Conservation (phyloP, 768 basidiomycete genomes). For the Pleurotus citrinopileatus region DNA sequence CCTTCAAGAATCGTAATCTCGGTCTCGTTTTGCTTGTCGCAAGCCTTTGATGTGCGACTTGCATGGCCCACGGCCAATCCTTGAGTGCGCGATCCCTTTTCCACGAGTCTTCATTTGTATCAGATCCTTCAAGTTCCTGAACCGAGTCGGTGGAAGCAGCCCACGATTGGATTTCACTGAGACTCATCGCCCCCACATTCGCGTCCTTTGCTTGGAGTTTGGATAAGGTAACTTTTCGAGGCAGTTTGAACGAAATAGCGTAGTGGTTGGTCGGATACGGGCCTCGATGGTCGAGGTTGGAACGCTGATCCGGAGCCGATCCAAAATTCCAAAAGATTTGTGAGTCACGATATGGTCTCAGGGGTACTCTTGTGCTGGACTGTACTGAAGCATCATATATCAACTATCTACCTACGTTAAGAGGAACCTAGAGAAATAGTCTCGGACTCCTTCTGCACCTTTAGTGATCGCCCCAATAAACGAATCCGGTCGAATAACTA, state of each 20-base stretch:
- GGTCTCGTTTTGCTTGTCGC: constrained; percentile 51
- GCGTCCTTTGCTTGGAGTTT: constrained; percentile 51
- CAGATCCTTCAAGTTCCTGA: constrained; percentile 26
- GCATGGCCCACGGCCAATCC: constrained; percentile 55
- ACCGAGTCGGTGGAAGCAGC: constrained; percentile 41
- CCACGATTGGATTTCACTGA: constrained; percentile 65
- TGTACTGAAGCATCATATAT: no score
- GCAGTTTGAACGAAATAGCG: constrained; percentile 28
- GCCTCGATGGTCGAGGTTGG: no score
- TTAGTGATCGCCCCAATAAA: constrained; percentile 16
- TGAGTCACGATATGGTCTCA: no score
- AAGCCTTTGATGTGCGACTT: constrained; percentile 49
- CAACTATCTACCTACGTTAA: background rate
- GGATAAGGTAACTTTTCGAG: constrained; percentile 35
- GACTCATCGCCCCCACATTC: constrained; percentile 35
- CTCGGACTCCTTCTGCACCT: background rate
- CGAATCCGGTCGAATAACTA: constrained; percentile 19
- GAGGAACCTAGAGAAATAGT: background rate
- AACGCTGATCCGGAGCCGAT: no score
- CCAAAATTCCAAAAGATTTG: no score
- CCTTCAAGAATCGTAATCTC: constrained; percentile 57
- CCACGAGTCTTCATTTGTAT: constrained; percentile 40
- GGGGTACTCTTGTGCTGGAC: no score
- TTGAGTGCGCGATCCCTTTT: constrained; percentile 47
- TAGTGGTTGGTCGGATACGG: no score